Conservation (phyloP, 2,329 filamentous ascomycete species). For the Zymoseptoria tritici region DNA sequence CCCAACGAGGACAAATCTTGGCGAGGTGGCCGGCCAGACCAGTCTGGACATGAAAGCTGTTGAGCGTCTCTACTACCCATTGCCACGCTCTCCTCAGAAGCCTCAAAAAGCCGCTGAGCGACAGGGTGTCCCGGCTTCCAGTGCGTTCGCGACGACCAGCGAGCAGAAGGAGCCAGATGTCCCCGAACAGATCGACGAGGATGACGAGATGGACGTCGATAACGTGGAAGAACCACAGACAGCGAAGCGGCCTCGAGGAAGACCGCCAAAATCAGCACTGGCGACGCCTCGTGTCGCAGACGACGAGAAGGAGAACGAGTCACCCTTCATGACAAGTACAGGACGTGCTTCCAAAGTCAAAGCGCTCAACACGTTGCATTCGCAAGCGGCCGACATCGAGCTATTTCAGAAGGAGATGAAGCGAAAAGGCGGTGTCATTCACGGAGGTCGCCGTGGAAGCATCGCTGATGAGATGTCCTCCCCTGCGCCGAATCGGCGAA, state of each 20-base stretch:
- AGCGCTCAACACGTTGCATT: conserved; percentile 68
- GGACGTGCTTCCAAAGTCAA: conserved; percentile 77
- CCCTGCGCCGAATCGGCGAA: conserved; percentile 15
- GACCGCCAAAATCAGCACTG: conserved; percentile 19
- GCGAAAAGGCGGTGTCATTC: conserved; percentile 59
- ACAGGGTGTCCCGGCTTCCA: conserved; percentile 18
- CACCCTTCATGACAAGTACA: conserved; percentile 66
- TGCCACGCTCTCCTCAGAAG: conserved; percentile 21
- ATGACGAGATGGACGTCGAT: conserved; percentile 19
- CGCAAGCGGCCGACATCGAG: conserved; percentile 74
- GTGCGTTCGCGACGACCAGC: conserved; percentile 1
- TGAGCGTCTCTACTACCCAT: conserved; percentile 60
- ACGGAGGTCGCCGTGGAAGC: conserved; percentile 46
- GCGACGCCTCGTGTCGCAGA: conserved; percentile 23
- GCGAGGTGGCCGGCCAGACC: conserved; percentile 87
- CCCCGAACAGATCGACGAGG: conserved; percentile 13
- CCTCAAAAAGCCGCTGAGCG: conserved; percentile 15
- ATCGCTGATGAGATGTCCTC: conserved; percentile 37
- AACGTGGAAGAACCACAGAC: conserved; percentile 15
- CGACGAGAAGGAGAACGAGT: conserved; percentile 72
- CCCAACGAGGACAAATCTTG: conserved; percentile 79
- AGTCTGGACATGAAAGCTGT: conserved; percentile 65
- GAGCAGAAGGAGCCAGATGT: conserved; percentile 1
- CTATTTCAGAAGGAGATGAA: conserved; percentile 93
- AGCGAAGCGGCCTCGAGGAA: conserved; percentile 22